Evolutionary conservation across 345 rosid species (phyloP), one percentile per base, ranked within the genome.

Genomic region (Syzygium aqueum): DNA sequence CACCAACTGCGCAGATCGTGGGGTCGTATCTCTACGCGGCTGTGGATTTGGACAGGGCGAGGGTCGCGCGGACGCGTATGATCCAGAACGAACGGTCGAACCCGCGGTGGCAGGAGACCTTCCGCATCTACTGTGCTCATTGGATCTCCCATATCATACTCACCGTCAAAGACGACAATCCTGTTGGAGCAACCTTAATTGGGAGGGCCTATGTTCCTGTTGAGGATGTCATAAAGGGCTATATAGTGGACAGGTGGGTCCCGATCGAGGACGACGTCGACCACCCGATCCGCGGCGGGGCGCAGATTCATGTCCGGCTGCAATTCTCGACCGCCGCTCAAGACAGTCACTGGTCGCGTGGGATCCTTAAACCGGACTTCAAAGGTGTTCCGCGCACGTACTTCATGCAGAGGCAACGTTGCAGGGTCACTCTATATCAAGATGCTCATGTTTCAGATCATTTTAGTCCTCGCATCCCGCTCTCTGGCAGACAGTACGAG

Each of bases 161-260:
- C 91, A 93, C 97, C 3, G 51, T 97, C 77, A 96, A 96, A 88
- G 92, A 94, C 28, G 89, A 89, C 84, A 89, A 94, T 83, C 89
- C 92, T 10, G 19, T 95, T 15, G 90, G 97, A 21, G 97, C 96
- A 16, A 91, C 87, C 22, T 89, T 95, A 33, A 93, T 96, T 19
- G 98, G 98, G 78, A 91, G 97, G 90, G 99, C 99, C 61, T 91
- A 91, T 77, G 59, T 95, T 27, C 98, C 96, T 4, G 95, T 87
- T 23, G 89, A 90, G n/a, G 93, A 95, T 51, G 89, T 95, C 83
- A 54, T 85, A 51, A 25, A 85, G 1, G 97, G 95, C 83, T 85
- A 56, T 11, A 65, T 53, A 9, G 77, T 91, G 40, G 92, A 91
- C 28, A 88, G 87, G 49, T 88, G 91, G 94, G 89, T 96, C 19